Evolutionary conservation across 192 early-diverging fungal species (phyloP).

Genomic region (Coemansia aciculifera): DNA sequence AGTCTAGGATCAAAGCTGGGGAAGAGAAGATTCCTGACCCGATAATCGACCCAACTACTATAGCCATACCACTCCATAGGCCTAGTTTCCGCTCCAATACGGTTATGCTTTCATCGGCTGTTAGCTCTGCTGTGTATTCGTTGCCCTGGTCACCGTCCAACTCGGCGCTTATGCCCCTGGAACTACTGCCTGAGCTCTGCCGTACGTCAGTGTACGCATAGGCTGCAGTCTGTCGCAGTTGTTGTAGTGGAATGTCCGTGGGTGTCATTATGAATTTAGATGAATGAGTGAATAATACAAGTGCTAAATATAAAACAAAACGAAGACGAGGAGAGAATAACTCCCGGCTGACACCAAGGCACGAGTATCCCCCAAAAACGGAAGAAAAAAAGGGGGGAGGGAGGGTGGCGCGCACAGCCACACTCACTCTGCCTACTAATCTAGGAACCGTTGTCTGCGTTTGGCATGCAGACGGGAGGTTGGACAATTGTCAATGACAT

Average conservation of each 20-base stretch:
- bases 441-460: neutral
- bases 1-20: conserved; percentile 37
- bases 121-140: neutral
- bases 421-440: neutral
- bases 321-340: neutral
- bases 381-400: neutral
- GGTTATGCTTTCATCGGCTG: neutral
- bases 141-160: neutral
- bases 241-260: conserved; percentile 1
- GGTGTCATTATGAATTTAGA: neutral
- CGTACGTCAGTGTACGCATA: neutral
- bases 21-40: conserved; percentile 55
- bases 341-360: neutral
- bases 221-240: neutral
- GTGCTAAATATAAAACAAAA: neutral
- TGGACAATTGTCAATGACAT: no score
- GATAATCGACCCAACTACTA: conserved; percentile 54
- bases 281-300: conserved; percentile 1
- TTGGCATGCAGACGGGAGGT: no score
- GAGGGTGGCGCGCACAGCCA: neutral
- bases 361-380: neutral
- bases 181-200: conserved; percentile 11
- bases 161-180: neutral
- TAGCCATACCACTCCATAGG: conserved; percentile 51
- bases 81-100: conserved; percentile 47